Evolutionary conservation across 768 basidiomycete species (phyloP).

Genomic region (Plicaturopsis crispa): DNA sequence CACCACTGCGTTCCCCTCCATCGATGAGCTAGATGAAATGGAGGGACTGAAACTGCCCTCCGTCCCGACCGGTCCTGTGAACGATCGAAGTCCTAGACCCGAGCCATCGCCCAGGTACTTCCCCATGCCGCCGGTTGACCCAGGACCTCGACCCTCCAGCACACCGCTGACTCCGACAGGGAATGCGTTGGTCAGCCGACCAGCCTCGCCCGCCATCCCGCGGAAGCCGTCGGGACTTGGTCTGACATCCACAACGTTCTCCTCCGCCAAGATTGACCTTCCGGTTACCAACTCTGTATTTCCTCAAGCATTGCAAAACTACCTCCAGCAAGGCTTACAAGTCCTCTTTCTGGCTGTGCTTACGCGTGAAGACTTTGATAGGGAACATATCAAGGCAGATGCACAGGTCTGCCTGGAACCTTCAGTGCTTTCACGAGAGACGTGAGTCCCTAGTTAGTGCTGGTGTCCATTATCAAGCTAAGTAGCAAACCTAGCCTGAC

Average conservation of each 20-base stretch:
- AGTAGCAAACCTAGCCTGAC: constrained; percentile 43
- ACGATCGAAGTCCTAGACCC: background rate
- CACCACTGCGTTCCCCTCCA: constrained; percentile 62
- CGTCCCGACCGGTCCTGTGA: constrained; percentile 29
- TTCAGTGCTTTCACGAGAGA: constrained; percentile 56
- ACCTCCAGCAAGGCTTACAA: constrained; percentile 41
- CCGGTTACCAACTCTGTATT: constrained; percentile 53
- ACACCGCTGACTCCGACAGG: constrained; percentile 57
- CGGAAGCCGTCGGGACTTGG: constrained; percentile 34
- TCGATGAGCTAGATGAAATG: constrained; percentile 65
- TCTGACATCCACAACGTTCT: constrained; percentile 23
- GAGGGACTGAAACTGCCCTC: constrained; percentile 41
- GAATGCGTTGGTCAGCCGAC: constrained; percentile 53
- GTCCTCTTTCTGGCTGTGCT: constrained; percentile 81
- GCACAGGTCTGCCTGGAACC: constrained; percentile 85
- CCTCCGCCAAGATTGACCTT: constrained; percentile 33
- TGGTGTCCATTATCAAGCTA: constrained; percentile 6
- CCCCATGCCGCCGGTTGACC: constrained; percentile 36
- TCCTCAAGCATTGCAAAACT: constrained; percentile 52
- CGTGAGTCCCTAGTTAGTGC: constrained; percentile 37
- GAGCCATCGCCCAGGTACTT: constrained; percentile 20
- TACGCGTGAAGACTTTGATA: constrained; percentile 68
- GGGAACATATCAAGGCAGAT: constrained; percentile 59
- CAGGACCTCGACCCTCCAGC: constrained; percentile 55
- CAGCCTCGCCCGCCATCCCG: constrained; percentile 47